Evolutionary conservation across 805 yeast genomes (phyloP).

Genomic region (Saccharomycopsis selenospora): DNA sequence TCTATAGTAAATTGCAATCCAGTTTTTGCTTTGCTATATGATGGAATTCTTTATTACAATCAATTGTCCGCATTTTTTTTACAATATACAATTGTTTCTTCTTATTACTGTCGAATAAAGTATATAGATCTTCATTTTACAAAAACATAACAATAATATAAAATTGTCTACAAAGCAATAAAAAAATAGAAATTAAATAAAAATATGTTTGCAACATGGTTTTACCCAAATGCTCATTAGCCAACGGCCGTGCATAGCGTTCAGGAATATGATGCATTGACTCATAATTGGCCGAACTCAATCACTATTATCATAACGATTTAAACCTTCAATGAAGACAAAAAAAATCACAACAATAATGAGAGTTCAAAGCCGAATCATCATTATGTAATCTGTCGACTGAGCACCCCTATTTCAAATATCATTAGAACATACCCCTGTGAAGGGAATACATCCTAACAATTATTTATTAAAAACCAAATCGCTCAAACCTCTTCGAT

Average conservation of each 20-base stretch:
- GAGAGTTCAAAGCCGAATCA: constrained; percentile 58
- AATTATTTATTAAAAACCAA: background rate
- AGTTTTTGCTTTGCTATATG: too few relatives aligned
- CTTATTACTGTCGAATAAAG: too few relatives aligned
- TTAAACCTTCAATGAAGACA: constrained; percentile 29
- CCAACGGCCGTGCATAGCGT: constrained; percentile 93
- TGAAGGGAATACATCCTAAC: constrained; percentile 11
- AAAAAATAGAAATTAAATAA: constrained; percentile 22
- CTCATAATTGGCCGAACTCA: constrained; percentile 62
- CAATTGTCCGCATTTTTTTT: too few relatives aligned
- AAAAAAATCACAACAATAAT: constrained; percentile 30
- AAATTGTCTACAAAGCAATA: constrained; percentile 3
- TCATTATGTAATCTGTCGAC: constrained; percentile 92
- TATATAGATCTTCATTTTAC: too few relatives aligned
- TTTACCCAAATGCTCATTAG: constrained; percentile 98
- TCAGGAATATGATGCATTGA: constrained; percentile 98
- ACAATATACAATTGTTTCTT: too few relatives aligned
- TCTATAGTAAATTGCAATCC: too few relatives aligned
- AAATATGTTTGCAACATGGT: constrained; percentile 99
- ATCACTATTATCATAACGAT: too few relatives aligned
- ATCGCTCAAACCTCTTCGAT: constrained; percentile 31
- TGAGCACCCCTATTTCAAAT: constrained; percentile 83
- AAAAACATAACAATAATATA: too few relatives aligned
- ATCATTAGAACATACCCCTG: constrained; percentile 24
- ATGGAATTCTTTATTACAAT: too few relatives aligned